Conservation (phyloP, 1,284 basidiomycete species). For the Boletellus deceptivus region DNA sequence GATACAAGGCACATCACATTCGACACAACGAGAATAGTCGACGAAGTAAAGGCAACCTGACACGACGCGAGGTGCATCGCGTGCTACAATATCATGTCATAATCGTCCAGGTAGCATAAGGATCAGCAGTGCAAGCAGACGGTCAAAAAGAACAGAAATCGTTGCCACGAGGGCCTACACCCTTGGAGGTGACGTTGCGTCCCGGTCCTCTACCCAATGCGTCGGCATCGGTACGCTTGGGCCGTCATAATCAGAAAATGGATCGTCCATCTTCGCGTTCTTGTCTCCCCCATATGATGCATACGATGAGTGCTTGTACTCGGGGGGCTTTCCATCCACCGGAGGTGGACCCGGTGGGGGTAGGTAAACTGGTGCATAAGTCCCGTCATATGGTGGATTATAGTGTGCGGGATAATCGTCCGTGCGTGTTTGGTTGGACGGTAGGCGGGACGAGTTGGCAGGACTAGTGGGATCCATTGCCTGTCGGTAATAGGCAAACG, state of each 20-base stretch:
- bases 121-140: no score
- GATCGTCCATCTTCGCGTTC: conserved; percentile 27
- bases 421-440: conserved; percentile 27
- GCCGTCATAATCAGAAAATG: conserved; percentile 30
- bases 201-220: conserved; percentile 35
- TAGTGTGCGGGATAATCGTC: conserved; percentile 39
- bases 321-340: conserved; percentile 28
- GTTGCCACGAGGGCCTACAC: conserved; percentile 3
- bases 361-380: conserved; percentile 28
- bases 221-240: conserved; percentile 35
- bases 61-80: no score
- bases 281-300: conserved; percentile 15
- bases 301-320: conserved; percentile 26
- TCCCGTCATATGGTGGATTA: conserved; percentile 38
- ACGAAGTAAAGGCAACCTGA: no score
- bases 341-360: conserved; percentile 30
- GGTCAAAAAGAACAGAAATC: neutral
- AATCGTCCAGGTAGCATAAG: no score
- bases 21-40: neutral
- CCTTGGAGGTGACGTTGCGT: conserved; percentile 10
- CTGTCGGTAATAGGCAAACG: conserved; percentile 71
- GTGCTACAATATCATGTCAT: no score
- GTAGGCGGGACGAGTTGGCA: conserved; percentile 36
- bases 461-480: conserved; percentile 56
- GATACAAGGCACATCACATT: neutral